Evolutionary conservation across 345 rosid species (phyloP), one percentile per base, ranked within the genome.

Genomic region (Kandelia obovata): DNA sequence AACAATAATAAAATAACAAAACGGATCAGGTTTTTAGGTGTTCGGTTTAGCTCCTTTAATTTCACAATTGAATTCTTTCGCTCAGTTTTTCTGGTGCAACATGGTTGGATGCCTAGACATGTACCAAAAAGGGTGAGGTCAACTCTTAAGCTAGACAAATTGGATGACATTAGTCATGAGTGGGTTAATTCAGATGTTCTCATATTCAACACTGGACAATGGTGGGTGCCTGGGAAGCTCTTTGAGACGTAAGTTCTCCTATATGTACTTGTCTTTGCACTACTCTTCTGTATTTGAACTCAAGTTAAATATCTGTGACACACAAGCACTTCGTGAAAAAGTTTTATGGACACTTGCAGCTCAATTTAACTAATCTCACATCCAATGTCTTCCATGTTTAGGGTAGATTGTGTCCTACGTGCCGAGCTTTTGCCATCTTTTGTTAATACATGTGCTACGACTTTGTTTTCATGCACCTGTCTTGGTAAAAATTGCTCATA

Each of bases 181-280:
- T 92, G 98, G 98, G 70, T 80, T 63, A 74, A 85, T 31, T 87
- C 96, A 2, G 98, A 92, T 82, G 79, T 81, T 76, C 92, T 92
- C 55, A 75, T 92, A 65, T 92, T 92, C 84, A 92, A 92, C 73
- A 83, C 95, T 0, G 98, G 96, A 60, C 98, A 92, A 52, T 92
- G 98, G 98, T 92, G 98, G 98, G 94, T 86, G 67, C 96, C 98
- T n/a, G 90, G 91, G 80, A 92, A 92, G 92, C 90, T 88, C 69
- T 92, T 90, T 53, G 88, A 82, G 51, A 84, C 76, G 98, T 90
- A 85, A 83, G 98, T 73, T 78, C 31, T 73, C 75, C 69, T 68
- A 19, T 64, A 25, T 47, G 51, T 63, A 61, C 67, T 61, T 70
- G 17, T 47, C 15, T 71, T 53, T 61, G 26, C 47, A n/a, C 43